These are phyloP conservation scores for Acorus calamus DNA, from an alignment of 106 monocot genomes.

Conservation along the genomic window DNA sequence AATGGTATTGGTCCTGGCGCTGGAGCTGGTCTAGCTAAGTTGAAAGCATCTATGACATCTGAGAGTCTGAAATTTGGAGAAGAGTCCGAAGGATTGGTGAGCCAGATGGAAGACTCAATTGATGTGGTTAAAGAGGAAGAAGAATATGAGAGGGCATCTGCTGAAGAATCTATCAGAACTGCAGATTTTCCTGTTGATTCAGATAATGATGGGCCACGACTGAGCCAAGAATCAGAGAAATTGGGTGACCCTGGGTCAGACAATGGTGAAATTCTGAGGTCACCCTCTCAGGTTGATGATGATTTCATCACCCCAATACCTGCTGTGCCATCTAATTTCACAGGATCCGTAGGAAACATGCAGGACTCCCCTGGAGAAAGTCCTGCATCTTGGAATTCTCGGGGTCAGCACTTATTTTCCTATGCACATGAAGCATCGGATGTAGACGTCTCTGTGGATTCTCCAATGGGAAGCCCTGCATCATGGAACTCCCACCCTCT, in stretches of 20 bases:
- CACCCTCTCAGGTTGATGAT: slow-evolving; percentile 22
- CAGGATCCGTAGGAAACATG: slow-evolving; percentile 12
- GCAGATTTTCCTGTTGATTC: slow-evolving; percentile 38
- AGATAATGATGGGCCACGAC: slow-evolving; percentile 32
- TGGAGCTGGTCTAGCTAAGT: slow-evolving; percentile 12
- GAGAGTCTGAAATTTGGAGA: slow-evolving; percentile 25
- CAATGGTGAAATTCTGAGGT: slow-evolving; percentile 28
- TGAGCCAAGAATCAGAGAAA: slow-evolving; percentile 26
- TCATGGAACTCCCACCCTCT: slow-evolving; percentile 50
- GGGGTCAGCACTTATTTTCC: slow-evolving; percentile 33
- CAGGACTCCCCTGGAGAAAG: slow-evolving; percentile 50
- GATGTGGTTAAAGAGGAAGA: slow-evolving; percentile 35
- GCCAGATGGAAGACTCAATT: slow-evolving; percentile 19
- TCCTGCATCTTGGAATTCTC: slow-evolving; percentile 55
- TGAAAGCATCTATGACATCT: slow-evolving; percentile 11
- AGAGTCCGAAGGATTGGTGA: slow-evolving; percentile 24
- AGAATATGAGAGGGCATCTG: slow-evolving; percentile 26
- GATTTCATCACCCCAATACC: slow-evolving; percentile 6
- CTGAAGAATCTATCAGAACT: slow-evolving; percentile 24
- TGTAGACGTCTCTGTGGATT: slow-evolving; percentile 54
- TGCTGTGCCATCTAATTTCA: slow-evolving; percentile 16
- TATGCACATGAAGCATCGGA: slow-evolving; percentile 65
- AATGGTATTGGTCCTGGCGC: slow-evolving; percentile 24
- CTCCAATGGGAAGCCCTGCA: slow-evolving; percentile 41
- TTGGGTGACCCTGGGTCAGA: slow-evolving; percentile 42